phyloP scores from a whole-genome alignment of 345 rosid genomes.

The Turritis glabra region DNA sequence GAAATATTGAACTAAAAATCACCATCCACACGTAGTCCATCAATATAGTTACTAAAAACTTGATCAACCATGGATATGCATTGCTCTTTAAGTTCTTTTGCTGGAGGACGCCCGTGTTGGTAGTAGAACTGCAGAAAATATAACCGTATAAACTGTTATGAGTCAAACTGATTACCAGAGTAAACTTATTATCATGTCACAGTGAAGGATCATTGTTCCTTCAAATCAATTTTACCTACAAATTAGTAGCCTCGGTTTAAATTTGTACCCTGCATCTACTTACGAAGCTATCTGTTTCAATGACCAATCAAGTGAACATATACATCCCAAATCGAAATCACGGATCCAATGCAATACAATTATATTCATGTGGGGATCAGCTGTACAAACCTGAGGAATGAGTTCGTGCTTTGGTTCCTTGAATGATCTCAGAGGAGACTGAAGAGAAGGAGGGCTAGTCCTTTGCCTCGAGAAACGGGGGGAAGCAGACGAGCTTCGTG shows the following conservation, averaged over 20 bases:
- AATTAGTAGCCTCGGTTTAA: background rate
- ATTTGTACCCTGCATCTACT: background rate
- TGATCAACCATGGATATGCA: constrained; percentile 50
- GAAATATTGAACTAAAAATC: constrained; percentile 14
- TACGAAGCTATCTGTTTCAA: background rate
- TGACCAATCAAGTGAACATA: background rate
- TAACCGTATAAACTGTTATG: background rate
- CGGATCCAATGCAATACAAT: background rate
- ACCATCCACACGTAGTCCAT: constrained; percentile 65
- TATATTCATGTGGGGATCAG: background rate
- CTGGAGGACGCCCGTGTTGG: constrained; percentile 63
- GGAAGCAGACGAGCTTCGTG: constrained; percentile 65
- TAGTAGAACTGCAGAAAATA: constrained; percentile 62
- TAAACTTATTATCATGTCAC: background rate
- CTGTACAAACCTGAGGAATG: constrained; percentile 68
- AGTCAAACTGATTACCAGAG: background rate
- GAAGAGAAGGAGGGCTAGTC: constrained; percentile 57
- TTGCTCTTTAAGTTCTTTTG: constrained; percentile 63
- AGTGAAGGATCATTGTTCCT: background rate
- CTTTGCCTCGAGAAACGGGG: constrained; percentile 60
- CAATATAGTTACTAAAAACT: constrained; percentile 47
- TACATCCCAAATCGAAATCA: background rate
- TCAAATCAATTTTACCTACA: constrained; percentile 3
- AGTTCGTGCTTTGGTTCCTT: constrained; percentile 57
- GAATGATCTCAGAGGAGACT: constrained; percentile 60